Percentiles rank a stretch among this genome's conserved stretches.
phyloP scores from a whole-genome alignment of 2,329 filamentous ascomycete species.

The Plectosphaerella sp. region DNA sequence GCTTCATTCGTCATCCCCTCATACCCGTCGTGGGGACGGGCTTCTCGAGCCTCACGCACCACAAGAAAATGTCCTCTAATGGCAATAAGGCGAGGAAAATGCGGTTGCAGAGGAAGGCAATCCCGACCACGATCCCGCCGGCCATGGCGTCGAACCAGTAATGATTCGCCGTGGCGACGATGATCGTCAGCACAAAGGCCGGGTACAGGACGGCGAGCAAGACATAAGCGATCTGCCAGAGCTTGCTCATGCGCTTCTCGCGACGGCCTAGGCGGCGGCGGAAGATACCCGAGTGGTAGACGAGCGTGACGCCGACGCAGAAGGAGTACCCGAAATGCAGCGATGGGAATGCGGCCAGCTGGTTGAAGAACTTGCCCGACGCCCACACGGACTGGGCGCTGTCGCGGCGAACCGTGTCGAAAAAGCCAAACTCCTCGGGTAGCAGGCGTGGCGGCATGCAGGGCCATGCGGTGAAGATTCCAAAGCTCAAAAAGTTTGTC shows the following conservation, averaged over 20 bases:
- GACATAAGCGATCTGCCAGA: slow-evolving; percentile 20
- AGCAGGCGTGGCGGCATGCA: slow-evolving; percentile 61
- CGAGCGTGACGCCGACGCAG: slow-evolving; percentile 46
- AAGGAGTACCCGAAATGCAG: slow-evolving; percentile 55
- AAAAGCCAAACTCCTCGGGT: slow-evolving; percentile 55
- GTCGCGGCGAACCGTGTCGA: slow-evolving; percentile 53
- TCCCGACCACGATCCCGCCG: slow-evolving; percentile 53
- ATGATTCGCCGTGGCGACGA: slow-evolving; percentile 59
- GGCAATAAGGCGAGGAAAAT: slow-evolving; percentile 55
- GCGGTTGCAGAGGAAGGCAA: slow-evolving; percentile 52
- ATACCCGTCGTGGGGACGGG: slow-evolving; percentile 45
- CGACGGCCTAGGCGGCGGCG: slow-evolving; percentile 20
- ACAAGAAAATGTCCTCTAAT: slow-evolving; percentile 62
- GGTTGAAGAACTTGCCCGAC: slow-evolving; percentile 52
- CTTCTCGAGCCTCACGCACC: slow-evolving; percentile 59
- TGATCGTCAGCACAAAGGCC: slow-evolving; percentile 47
- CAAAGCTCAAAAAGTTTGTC: slow-evolving; percentile 56
- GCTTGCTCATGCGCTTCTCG: slow-evolving; percentile 22
- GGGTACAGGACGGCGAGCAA: slow-evolving; percentile 46
- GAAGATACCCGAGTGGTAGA: slow-evolving; percentile 47
- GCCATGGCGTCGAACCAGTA: slow-evolving; percentile 64
- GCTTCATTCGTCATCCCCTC: slow-evolving; percentile 12
- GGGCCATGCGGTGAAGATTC: slow-evolving; percentile 59
- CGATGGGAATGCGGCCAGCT: slow-evolving; percentile 53
- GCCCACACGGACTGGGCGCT: slow-evolving; percentile 61